A percentile compares a stretch with the other conserved stretches of the same genome.
Evolutionary conservation across 306 rosid genomes (phyloP).

Genomic region (Prunus armeniaca): DNA sequence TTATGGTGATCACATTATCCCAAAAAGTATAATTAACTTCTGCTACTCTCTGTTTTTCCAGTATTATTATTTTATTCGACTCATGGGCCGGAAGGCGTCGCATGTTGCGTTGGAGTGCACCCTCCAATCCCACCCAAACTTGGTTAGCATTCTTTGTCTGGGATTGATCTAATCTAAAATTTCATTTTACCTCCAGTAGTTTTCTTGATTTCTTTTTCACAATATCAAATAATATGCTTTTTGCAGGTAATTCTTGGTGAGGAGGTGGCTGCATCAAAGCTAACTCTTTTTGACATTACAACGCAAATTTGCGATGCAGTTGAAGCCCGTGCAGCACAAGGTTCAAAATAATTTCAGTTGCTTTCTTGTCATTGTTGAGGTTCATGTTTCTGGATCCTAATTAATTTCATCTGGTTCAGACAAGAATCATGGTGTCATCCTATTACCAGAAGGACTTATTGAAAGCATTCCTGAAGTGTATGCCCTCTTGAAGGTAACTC

Average conservation of each 20-base stretch:
- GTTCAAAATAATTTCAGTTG: conserved; percentile 39
- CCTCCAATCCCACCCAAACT: conserved; percentile 96
- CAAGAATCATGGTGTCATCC: conserved; percentile 91
- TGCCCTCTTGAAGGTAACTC: conserved; percentile 83
- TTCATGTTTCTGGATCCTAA: conserved; percentile 20
- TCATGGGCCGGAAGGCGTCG: conserved; percentile 97
- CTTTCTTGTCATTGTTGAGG: background rate
- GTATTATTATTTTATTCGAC: conserved; percentile 96
- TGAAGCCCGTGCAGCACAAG: conserved; percentile 90
- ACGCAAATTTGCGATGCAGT: conserved; percentile 86
- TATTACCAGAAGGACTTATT: conserved; percentile 92
- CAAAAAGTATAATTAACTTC: background rate
- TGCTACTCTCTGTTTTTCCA: conserved; percentile 28
- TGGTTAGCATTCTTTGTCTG: conserved; percentile 49
- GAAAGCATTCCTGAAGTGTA: conserved; percentile 98
- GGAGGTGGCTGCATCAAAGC: conserved; percentile 95
- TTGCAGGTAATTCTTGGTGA: conserved; percentile 93
- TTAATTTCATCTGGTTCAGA: conserved; percentile 41
- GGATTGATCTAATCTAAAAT: conserved; percentile 6
- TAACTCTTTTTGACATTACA: conserved; percentile 81
- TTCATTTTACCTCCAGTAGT: background rate
- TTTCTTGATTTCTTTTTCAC: conserved; percentile 10
- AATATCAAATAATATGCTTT: conserved; percentile 9
- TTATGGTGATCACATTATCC: background rate
- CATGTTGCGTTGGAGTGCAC: conserved; percentile 98